A percentile compares a stretch with the other conserved stretches of the same genome.
phyloP scores from a whole-genome alignment of 768 basidiomycete genomes.

The Tephrocybe sp. region DNA sequence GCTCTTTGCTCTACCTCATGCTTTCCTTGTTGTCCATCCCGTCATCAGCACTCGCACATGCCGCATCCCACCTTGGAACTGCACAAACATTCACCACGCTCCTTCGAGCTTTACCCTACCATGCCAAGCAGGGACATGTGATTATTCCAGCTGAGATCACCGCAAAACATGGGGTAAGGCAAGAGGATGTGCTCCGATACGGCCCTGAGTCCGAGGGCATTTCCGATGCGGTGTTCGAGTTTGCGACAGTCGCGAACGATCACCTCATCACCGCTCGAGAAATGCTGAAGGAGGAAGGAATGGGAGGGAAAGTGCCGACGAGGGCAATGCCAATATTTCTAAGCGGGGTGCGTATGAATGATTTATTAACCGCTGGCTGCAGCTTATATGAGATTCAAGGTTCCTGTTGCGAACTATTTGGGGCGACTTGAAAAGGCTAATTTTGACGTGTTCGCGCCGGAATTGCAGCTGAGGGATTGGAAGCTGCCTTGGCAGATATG shows the following conservation, averaged over 20 bases:
- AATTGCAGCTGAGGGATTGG: conserved; percentile 69
- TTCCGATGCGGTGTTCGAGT: conserved; percentile 78
- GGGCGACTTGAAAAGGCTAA: conserved; percentile 61
- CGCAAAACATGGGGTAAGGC: conserved; percentile 70
- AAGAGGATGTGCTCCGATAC: conserved; percentile 73
- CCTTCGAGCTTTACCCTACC: conserved; percentile 74
- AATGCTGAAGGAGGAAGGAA: conserved; percentile 54
- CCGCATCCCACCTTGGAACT: conserved; percentile 77
- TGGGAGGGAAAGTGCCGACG: conserved; percentile 49
- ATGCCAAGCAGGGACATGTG: conserved; percentile 67
- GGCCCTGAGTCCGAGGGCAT: conserved; percentile 57
- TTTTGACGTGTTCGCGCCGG: conserved; percentile 70
- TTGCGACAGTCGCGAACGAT: conserved; percentile 79
- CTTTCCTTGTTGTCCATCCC: conserved; percentile 61
- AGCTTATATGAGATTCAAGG: conserved; percentile 38
- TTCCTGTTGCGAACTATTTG: conserved; percentile 67
- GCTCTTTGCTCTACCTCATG: conserved; percentile 73
- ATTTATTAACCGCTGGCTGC: conserved; percentile 7
- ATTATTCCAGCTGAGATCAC: conserved; percentile 82
- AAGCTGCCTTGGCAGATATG: conserved; percentile 72
- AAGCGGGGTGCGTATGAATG: conserved; percentile 55
- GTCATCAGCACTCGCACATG: conserved; percentile 62
- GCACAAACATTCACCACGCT: conserved; percentile 71
- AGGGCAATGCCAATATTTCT: conserved; percentile 71
- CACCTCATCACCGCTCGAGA: conserved; percentile 72